Evolutionary conservation across 495 filamentous ascomycete species (phyloP).

Genomic region (Hypomontagnella submonticulosa): DNA sequence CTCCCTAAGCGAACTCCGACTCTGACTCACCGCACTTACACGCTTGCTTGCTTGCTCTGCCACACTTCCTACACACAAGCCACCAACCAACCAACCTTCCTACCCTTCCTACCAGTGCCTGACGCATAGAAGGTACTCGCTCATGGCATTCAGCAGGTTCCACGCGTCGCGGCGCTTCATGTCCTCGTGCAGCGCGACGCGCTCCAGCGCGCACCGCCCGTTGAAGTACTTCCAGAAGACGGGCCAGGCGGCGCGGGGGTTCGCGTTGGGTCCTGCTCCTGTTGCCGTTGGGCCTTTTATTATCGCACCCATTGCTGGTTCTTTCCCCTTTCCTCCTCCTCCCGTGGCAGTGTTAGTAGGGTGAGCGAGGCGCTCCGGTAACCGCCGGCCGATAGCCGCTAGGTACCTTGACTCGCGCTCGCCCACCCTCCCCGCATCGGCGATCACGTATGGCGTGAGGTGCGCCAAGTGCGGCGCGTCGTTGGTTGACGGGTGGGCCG

Average conservation of each 20-base stretch:
- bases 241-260: conserved; percentile 61
- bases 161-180: conserved; percentile 86
- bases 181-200: conserved; percentile 81
- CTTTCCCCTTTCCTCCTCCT: conserved; percentile 16
- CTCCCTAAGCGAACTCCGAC: no score
- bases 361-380: conserved; percentile 49
- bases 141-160: conserved; percentile 71
- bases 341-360: neutral
- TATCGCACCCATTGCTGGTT: conserved; percentile 46
- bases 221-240: conserved; percentile 84
- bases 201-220: conserved; percentile 85
- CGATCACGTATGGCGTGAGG: conserved; percentile 62
- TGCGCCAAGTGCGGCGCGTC: conserved; percentile 58
- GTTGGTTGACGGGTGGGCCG: conserved; percentile 61
- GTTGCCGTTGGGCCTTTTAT: neutral
- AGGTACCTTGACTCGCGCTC: conserved; percentile 78
- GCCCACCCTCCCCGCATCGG: conserved; percentile 65
- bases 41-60: no score
- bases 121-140: conserved; percentile 64
- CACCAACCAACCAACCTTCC: no score
- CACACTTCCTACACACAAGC: no score
- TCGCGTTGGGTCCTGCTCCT: conserved; percentile 40
- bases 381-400: conserved; percentile 71
- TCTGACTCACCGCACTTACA: no score
- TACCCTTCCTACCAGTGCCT: conserved; percentile 64